phyloP scores from a whole-genome alignment of 805 yeast genomes.

The Yarrowia keelungensis region DNA sequence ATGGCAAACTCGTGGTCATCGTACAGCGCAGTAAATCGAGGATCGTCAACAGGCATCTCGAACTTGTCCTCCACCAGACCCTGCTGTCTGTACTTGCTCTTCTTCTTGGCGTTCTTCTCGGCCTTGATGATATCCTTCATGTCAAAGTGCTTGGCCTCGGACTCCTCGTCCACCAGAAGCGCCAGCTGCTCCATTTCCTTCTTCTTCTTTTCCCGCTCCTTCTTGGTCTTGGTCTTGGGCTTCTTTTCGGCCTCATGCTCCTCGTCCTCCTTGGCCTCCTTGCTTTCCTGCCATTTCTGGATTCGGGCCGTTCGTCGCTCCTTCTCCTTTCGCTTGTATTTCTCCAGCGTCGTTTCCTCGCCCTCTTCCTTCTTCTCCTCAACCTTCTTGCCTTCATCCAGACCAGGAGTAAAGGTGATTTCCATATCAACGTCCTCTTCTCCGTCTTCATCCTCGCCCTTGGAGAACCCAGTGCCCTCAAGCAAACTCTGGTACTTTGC shows the following conservation, averaged over 20 bases:
- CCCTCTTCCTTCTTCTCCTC: conserved; percentile 53
- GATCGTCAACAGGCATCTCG: conserved; percentile 75
- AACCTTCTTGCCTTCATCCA: conserved; percentile 55
- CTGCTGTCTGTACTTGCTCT: conserved; percentile 51
- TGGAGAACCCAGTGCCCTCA: conserved; percentile 40
- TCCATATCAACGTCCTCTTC: conserved; percentile 81
- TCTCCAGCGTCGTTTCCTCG: conserved; percentile 73
- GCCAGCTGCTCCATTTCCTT: conserved; percentile 71
- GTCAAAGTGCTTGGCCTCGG: conserved; percentile 68
- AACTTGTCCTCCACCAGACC: conserved; percentile 55
- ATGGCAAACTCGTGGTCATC: conserved; percentile 91
- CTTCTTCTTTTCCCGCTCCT: conserved; percentile 49
- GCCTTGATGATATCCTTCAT: conserved; percentile 79
- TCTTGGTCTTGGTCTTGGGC: conserved; percentile 40
- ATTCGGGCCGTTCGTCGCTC: conserved; percentile 88
- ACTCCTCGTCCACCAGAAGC: conserved; percentile 60
- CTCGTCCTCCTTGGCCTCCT: conserved; percentile 58
- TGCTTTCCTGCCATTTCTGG: conserved; percentile 71
- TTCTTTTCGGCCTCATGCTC: conserved; percentile 43
- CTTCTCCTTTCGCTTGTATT: conserved; percentile 84
- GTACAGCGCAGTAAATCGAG: conserved; percentile 82
- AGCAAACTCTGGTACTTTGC: conserved; percentile 66
- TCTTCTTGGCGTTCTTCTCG: conserved; percentile 67
- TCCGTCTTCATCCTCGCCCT: conserved; percentile 30
- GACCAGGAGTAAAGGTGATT: conserved; percentile 91